Conservation (phyloP, 2,329 filamentous ascomycete genomes). For the Colletotrichum spinosum region DNA sequence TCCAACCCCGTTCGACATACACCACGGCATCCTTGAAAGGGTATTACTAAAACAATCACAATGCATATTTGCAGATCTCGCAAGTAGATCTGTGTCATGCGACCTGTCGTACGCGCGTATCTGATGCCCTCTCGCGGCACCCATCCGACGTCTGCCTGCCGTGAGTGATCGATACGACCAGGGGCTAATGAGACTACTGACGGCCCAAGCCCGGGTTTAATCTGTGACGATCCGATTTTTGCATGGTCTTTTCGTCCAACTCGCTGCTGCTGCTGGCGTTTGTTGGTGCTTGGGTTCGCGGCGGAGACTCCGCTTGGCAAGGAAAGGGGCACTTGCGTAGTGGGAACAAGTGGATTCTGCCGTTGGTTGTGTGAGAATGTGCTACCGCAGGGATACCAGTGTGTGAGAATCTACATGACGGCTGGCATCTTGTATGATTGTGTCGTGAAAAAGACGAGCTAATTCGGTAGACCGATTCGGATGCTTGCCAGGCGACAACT, state of each 20-base stretch:
- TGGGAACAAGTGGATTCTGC: constrained; percentile 15
- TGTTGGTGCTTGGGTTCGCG: not conserved
- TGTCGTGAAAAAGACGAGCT: too few species aligned
- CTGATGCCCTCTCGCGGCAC: constrained; percentile 3
- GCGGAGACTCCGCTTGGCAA: constrained; percentile 10
- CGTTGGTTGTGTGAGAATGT: not conserved
- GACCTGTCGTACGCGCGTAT: constrained; percentile 16
- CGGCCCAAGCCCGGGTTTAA: constrained; percentile 18
- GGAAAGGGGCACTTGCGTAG: constrained; percentile 7
- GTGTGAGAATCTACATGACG: not conserved
- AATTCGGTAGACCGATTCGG: too few species aligned
- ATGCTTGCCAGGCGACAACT: too few species aligned
- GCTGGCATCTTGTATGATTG: not conserved
- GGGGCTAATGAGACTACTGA: not conserved
- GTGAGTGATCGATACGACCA: not conserved
- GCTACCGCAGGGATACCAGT: too few species aligned
- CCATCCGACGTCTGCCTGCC: constrained; percentile 9
- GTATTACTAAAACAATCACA: too few species aligned
- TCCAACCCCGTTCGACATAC: too few species aligned
- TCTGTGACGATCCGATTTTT: not conserved
- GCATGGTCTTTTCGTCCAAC: not conserved
- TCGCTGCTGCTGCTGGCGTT: constrained; percentile 6
- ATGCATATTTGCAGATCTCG: constrained; percentile 1
- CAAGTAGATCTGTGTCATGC: constrained; percentile 14
- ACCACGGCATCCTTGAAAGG: too few species aligned